These are phyloP conservation scores for Parathielavia appendiculata DNA, from an alignment of 495 filamentous ascomycete species.

Conservation along the genomic window DNA sequence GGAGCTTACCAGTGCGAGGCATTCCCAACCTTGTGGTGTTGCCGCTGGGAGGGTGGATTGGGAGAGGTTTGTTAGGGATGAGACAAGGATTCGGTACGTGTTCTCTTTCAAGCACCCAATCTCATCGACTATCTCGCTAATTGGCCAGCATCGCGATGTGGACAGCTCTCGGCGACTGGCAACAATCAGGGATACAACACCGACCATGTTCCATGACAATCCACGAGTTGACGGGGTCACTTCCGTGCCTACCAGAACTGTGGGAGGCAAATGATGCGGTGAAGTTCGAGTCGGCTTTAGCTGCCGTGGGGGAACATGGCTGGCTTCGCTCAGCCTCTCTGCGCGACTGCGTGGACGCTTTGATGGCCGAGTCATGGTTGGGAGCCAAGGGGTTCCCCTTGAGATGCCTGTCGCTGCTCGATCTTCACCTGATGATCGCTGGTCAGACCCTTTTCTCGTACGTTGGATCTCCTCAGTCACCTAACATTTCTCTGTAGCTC, in stretches of 20 bases:
- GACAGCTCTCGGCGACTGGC: conserved; percentile 13
- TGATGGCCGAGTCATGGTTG: conserved; percentile 8
- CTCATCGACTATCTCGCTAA: not conserved
- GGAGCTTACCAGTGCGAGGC: conserved; percentile 4
- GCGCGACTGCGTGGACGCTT: conserved; percentile 3
- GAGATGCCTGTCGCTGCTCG: not conserved
- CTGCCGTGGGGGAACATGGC: not conserved
- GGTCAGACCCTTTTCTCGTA: not conserved
- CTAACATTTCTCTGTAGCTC: not conserved
- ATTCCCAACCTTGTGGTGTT: not conserved
- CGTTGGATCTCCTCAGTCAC: not conserved
- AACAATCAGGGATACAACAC: conserved; percentile 15
- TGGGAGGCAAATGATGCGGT: conserved; percentile 15
- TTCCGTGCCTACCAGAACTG: conserved; percentile 10
- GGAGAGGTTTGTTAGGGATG: conserved; percentile 7
- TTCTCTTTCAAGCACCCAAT: not conserved
- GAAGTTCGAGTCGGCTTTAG: conserved; percentile 7
- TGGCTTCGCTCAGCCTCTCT: conserved; percentile 11
- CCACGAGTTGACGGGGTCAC: conserved; percentile 9
- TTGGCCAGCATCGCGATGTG: conserved; percentile 6
- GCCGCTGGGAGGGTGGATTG: not conserved
- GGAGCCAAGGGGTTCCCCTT: not conserved
- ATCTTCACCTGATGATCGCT: not conserved
- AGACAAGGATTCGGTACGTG: conserved; percentile 9
- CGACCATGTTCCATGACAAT: conserved; percentile 3